phyloP scores from a whole-genome alignment of 1,284 basidiomycete genomes.

The Ceratobasidium sp. region DNA sequence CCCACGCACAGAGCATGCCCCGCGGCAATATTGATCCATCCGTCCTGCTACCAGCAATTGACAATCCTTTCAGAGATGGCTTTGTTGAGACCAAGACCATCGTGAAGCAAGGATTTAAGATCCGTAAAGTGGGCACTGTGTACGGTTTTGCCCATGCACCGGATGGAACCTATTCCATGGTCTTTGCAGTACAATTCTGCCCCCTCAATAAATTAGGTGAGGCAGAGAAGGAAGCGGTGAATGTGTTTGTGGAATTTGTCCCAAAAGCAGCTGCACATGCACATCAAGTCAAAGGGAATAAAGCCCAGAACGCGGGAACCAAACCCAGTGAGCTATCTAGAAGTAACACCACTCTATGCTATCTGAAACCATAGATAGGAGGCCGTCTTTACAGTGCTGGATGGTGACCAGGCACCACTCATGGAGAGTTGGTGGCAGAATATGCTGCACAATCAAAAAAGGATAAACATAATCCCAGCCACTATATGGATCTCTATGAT shows the following conservation, averaged over 20 bases:
- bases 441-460: neutral
- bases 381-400: constrained; percentile 2
- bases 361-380: neutral
- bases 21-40: neutral
- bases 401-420: neutral
- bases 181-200: neutral
- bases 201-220: neutral
- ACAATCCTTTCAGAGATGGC: neutral
- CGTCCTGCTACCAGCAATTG: neutral
- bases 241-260: neutral
- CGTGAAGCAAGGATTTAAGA: neutral
- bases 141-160: neutral
- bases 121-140: neutral
- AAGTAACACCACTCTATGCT: neutral
- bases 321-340: neutral
- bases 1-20: neutral
- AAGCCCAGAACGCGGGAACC: neutral
- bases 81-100: neutral
- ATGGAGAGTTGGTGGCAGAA: neutral
- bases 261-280: neutral
- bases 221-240: neutral
- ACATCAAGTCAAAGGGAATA: neutral
- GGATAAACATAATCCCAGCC: neutral
- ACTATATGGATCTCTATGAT: neutral
- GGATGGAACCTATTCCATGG: neutral